Evolutionary conservation across 495 filamentous ascomycete species (phyloP), one percentile per base, ranked within the genome.

Genomic region (Chaetomium cochliodes): DNA sequence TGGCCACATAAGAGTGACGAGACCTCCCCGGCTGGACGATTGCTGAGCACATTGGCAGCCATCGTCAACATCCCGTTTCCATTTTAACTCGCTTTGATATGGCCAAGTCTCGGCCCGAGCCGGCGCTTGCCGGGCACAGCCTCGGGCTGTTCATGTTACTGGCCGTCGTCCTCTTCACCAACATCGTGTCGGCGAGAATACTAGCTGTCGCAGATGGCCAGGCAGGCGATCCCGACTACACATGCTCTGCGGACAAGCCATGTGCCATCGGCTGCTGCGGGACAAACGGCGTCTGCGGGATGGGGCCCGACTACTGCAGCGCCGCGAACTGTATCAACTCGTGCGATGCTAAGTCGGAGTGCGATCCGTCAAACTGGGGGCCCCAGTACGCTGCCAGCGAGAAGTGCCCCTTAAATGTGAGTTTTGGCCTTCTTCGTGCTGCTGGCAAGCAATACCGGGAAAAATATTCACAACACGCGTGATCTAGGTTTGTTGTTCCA

Each of bases 401-500:
- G 42, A 60, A 18, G 13, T 51, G 46, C 26, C 51, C 20, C 8
- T 20, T 57, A 20, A 57, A 57, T 57, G 54, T 57, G 23, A 16
- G 37, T 3, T 56, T n/a, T 25, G 30, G 7, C 3, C 16, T 16
- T 18, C 44, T 18, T 20, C 2, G 39, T 11, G 39, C 39, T 2
- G 2, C 8, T 2, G 39, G 13, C 9, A 47, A 26, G 15, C 11
- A 18, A 28, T 9, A 30, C 47, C 28, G 6, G 3, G 28, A 30
- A 2, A 39, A 18, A 61, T 20, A 62, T 23, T 25, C 70, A 69
- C n/a, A n/a, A n/a, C n/a, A n/a, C n/a, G 28, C 64, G 64, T 30
- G 5, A 66, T 72, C 23, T 69, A 72, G 25, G 70, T 70, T 11
- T 74, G 68, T 52, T 74, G 72, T 58, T 62, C 42, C 60, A 65